Evolutionary conservation across 179 eudicot species (phyloP), one percentile per base, ranked within the genome.

Genomic region (Spergularia azorica): DNA sequence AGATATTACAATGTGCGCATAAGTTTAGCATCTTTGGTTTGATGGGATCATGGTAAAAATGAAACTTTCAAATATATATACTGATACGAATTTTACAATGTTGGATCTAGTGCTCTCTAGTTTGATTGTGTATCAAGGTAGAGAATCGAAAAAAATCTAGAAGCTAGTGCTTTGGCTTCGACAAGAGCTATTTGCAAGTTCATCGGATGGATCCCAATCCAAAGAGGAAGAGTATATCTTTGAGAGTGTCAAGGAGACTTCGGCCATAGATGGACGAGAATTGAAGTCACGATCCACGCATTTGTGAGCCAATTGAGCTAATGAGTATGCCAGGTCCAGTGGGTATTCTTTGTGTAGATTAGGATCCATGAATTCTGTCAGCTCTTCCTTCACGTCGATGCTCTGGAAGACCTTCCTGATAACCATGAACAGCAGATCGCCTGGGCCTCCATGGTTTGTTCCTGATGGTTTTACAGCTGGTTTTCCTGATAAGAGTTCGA

Each of bases 191-290:
- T 68, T 66, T 5, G 63, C 17, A 20, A 85, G 77, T 77, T 90
- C 90, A 70, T 87, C 88, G 1, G 90, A 84, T 0, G 92, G 92
- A 84, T 89, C 92, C 92, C 91, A 91, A 76, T 89, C 96, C 86
- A 87, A 60, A 14, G 91, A 85, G 14, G 89, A 84, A 0, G 91
- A 85, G 62, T 79, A 77, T 38, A 91, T 84, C 87, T 88, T 86
- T 6, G 92, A 82, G 12, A 90, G 77, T 16, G 77, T 87, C 84
- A 81, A 75, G 46, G 88, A 82, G 69, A 87, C 87, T 63, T 90
- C 90, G 2, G 83, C 56, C 73, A 85, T 79, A 9, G 84, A 32
- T 26, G 96, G 94, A 2, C 92, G 81, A 51, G 82, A 65, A 73
- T 87, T 87, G 74, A 90, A 79, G 71, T 88, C 86, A 41, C 65